Evolutionary conservation across 805 yeast species (phyloP).

Genomic region (Candida methanosorbosa): DNA sequence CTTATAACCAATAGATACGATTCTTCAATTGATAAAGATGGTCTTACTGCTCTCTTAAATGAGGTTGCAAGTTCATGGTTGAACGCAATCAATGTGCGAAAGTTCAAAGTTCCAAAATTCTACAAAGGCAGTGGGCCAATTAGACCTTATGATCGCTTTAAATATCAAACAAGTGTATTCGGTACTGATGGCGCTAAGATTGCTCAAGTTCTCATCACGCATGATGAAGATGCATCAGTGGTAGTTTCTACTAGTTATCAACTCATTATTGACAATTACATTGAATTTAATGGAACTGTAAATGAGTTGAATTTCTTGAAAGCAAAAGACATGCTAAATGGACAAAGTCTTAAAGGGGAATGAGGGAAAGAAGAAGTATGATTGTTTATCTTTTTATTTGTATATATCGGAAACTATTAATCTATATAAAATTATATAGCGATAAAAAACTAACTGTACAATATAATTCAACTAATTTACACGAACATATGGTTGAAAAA

Average conservation of each 20-base stretch:
- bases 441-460: too few species aligned
- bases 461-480: too few species aligned
- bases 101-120: background rate
- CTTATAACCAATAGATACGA: background rate
- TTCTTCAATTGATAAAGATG: background rate
- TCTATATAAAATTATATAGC: too few species aligned
- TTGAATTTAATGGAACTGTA: background rate
- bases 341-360: too few species aligned
- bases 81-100: background rate
- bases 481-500: too few species aligned
- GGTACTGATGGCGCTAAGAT: background rate
- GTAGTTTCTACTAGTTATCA: background rate
- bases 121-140: background rate
- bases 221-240: background rate
- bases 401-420: too few species aligned
- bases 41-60: background rate
- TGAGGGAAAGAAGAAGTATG: too few species aligned
- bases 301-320: background rate
- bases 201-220: background rate
- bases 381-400: too few species aligned
- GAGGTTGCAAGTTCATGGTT: background rate
- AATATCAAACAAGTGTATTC: background rate
- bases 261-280: background rate
- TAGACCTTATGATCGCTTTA: background rate
- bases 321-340: constrained; percentile 1